Percentiles rank a stretch among this genome's conserved stretches.
These are phyloP conservation scores for Boletus edulis DNA, from an alignment of 768 basidiomycete species.

Conservation along the genomic window DNA sequence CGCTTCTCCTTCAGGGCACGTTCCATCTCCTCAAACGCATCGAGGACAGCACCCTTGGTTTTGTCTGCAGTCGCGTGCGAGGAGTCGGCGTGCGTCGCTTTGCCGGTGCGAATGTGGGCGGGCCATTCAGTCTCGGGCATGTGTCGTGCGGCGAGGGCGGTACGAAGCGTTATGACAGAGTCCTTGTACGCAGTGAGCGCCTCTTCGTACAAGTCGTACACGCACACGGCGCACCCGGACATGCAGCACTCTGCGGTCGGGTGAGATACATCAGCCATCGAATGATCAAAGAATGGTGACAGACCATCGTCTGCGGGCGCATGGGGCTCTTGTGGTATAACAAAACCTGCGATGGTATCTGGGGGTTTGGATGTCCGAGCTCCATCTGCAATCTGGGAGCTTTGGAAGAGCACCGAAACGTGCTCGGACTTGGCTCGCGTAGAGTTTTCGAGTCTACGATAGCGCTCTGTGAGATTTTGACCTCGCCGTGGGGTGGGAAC, in stretches of 20 bases:
- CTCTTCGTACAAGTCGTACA: conserved; percentile 86
- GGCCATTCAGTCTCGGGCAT: conserved; percentile 73
- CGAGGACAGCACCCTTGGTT: conserved; percentile 40
- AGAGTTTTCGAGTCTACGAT: conserved; percentile 52
- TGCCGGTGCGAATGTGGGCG: conserved; percentile 36
- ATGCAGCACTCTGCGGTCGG: conserved; percentile 80
- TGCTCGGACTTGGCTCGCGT: conserved; percentile 44
- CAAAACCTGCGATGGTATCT: conserved; percentile 24
- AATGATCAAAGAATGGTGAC: not conserved
- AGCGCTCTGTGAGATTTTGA: conserved; percentile 59
- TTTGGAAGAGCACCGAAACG: conserved; percentile 23
- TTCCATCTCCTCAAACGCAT: conserved; percentile 75
- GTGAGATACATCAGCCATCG: not conserved
- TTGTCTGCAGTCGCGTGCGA: conserved; percentile 2
- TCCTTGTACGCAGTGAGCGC: conserved; percentile 60
- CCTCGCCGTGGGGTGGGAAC: conserved; percentile 36
- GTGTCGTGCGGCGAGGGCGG: conserved; percentile 42
- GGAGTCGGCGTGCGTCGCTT: not conserved
- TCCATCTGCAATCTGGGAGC: not conserved
- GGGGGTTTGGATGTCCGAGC: not conserved
- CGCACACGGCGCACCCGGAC: conserved; percentile 92
- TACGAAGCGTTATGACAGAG: conserved; percentile 48
- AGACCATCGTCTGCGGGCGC: conserved; percentile 59
- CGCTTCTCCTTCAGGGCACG: conserved; percentile 50
- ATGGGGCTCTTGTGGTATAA: conserved; percentile 59